Evolutionary conservation across 768 basidiomycete genomes (phyloP), one percentile per base, ranked within the genome.

Genomic region (Leccinum obscurum): DNA sequence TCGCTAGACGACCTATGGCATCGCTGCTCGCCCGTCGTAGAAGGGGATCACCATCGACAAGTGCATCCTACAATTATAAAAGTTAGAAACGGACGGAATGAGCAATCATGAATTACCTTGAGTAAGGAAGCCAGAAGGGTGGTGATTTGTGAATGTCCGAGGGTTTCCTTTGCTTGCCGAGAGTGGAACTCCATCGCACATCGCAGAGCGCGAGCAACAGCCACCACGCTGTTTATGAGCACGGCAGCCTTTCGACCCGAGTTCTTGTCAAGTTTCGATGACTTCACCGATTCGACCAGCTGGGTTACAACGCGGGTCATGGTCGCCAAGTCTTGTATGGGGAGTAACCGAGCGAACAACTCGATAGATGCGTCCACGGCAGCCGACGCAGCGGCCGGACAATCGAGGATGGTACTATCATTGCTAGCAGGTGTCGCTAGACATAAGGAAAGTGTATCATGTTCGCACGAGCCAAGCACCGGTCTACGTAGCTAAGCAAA

Each of bases 361-460:
- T 90, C 85, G n/a, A 98, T 87, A 0, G 93, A 90, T 6, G 89
- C 86, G 70, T 98, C 92, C 28, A 97, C 90, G 10, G 93, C 90
- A 5, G 90, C 85, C 0, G 93, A 93, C 0, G 84, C 80, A 3
- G 95, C 79, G 3, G 95, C 87, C 8, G 91, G 85, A 8, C 90
- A 84, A 66, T 89, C 87, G 3, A 83, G 74, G 48, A 80, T 68
- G 13, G 69, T 66, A 54, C 81, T 82, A 58, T 83, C 81, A 7
- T 77, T 71, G 55, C 79, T 77, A 1, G 76, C 70, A 15, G 80
- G 70, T 26, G 72, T 74, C n/a, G 76, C 74, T 67, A 85, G 81
- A 67, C 85, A 93, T 3, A 92, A 78, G 1, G 83, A 84, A 32
- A 92, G 81, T 0, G 89, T 85, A 63, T 99, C 95, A 67, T 96